Percentiles rank a stretch among this genome's conserved stretches.
phyloP scores from a whole-genome alignment of 371 early-diverging fungal species.

The Mortierella sp. region DNA sequence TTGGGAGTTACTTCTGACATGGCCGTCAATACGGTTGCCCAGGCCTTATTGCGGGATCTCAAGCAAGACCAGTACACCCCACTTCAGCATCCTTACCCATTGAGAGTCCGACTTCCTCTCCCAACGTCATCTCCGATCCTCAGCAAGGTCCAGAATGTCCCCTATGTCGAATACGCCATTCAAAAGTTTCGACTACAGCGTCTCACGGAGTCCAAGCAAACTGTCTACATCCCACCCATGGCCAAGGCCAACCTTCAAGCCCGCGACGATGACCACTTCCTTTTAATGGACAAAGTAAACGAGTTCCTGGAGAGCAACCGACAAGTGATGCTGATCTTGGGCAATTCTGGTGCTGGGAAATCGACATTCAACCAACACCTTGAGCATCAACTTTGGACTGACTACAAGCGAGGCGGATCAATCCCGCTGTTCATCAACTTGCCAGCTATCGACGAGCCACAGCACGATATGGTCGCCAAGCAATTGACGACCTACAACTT shows the following conservation, averaged over 20 bases:
- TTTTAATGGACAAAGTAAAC: background rate
- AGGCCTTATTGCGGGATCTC: background rate
- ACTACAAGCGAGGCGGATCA: background rate
- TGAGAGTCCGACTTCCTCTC: background rate
- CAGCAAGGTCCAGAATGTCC: background rate
- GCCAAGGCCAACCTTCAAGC: background rate
- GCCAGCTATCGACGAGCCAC: constrained; percentile 1
- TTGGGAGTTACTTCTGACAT: background rate
- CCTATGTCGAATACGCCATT: background rate
- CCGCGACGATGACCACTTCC: background rate
- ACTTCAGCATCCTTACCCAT: background rate
- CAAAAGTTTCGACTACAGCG: background rate
- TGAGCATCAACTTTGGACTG: constrained; percentile 1
- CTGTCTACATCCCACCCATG: background rate
- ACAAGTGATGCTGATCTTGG: constrained; percentile 16
- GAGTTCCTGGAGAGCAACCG: background rate
- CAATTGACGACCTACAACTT: background rate
- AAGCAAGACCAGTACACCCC: background rate
- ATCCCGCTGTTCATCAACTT: constrained; percentile 8
- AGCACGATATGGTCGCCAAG: constrained; percentile 16
- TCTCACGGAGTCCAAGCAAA: background rate
- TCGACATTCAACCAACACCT: constrained; percentile 16
- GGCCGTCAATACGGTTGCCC: background rate
- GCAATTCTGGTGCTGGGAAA: constrained; percentile 24
- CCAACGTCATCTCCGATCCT: background rate